These are phyloP conservation scores for Nematocida sp. DNA, from an alignment of 371 early-diverging fungal genomes.

Conservation along the genomic window DNA sequence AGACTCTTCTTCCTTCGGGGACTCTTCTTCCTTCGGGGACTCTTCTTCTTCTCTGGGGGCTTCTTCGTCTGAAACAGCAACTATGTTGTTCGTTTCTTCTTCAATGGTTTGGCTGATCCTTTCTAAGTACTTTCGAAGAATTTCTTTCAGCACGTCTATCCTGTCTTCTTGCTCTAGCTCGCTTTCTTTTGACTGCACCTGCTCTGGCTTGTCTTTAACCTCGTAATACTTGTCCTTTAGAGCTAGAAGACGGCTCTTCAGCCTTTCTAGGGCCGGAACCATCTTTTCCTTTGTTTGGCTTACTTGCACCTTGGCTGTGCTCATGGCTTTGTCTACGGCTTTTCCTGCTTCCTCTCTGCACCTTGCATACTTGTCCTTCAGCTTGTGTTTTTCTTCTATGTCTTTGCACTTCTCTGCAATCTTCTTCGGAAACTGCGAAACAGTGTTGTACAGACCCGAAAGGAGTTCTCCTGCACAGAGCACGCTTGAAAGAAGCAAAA, in stretches of 20 bases:
- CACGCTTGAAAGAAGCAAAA: constrained; percentile 20
- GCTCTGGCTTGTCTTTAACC: too few species aligned
- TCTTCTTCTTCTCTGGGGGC: neutral
- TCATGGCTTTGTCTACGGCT: too few species aligned
- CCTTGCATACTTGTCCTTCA: neutral
- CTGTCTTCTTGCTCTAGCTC: neutral
- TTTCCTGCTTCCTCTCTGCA: neutral
- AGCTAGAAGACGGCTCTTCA: constrained; percentile 22
- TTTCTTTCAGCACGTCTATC: constrained; percentile 6
- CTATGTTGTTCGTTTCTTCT: neutral
- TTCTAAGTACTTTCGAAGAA: neutral
- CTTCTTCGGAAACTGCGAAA: neutral
- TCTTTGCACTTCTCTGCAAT: neutral
- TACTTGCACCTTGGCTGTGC: constrained; percentile 12
- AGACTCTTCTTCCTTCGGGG: neutral
- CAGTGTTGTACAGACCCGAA: too few species aligned
- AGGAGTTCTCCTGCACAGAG: too few species aligned
- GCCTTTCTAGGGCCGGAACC: constrained; percentile 14
- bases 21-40: neutral
- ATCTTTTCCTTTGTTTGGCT: constrained; percentile 35
- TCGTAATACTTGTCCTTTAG: too few species aligned
- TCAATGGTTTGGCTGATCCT: too few species aligned
- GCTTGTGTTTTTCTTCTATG: neutral
- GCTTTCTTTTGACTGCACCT: constrained; percentile 17
- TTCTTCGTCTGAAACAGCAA: neutral